Conservation (phyloP, 345 rosid genomes). For the Brassica juncea region DNA sequence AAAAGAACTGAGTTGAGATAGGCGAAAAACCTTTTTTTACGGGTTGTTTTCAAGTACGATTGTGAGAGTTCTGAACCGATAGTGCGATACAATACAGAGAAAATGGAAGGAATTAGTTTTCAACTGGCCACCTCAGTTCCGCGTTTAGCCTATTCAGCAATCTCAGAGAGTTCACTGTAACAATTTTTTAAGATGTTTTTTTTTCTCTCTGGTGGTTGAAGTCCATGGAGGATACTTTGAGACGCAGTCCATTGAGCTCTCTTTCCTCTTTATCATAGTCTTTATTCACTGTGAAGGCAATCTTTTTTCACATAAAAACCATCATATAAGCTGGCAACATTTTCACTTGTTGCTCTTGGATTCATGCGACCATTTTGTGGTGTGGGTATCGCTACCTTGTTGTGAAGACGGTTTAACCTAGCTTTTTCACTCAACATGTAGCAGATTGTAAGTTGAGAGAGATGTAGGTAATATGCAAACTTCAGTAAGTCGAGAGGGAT, state of each 20-base stretch:
- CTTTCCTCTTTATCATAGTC: constrained; percentile 87
- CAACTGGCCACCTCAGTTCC: constrained; percentile 83
- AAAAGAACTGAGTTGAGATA: neutral
- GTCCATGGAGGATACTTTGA: constrained; percentile 88
- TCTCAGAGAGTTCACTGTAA: constrained; percentile 69
- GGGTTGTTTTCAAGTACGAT: neutral
- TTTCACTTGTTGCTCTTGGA: neutral
- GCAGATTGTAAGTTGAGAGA: constrained; percentile 71
- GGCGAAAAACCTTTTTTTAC: neutral
- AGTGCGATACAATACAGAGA: too few relatives aligned
- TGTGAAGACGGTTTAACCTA: constrained; percentile 71
- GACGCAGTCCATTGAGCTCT: constrained; percentile 93
- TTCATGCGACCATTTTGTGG: neutral
- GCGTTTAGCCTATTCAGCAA: constrained; percentile 80
- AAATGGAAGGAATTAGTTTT: constrained; percentile 17
- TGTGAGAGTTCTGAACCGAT: neutral
- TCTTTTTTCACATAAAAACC: constrained; percentile 41
- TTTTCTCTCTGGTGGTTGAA: constrained; percentile 60
- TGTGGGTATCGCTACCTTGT: constrained; percentile 56
- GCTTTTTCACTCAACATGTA: constrained; percentile 76
- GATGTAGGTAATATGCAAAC: constrained; percentile 17
- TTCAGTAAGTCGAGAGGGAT: too few relatives aligned
- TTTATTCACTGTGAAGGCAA: constrained; percentile 87
- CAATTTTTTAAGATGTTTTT: constrained; percentile 52
- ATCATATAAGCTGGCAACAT: neutral